Evolutionary conservation across 305 asterid species (phyloP), one percentile per base, ranked within the genome.

Genomic region (Fraxinus nigra): DNA sequence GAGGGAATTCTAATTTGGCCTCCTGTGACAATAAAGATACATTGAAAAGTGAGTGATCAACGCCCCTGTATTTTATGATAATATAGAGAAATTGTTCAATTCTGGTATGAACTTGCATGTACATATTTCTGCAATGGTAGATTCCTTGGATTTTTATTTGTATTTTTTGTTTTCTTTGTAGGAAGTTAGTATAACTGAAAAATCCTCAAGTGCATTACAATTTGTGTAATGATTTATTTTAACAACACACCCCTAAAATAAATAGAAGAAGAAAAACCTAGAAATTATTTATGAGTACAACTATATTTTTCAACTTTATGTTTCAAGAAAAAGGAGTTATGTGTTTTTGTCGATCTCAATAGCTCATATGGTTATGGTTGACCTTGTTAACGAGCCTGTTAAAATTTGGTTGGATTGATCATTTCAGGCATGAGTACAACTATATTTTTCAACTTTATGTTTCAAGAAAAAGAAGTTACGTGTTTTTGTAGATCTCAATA

Each of bases 1-100:
- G 93, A 75, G 98, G 92, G 38, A 85, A 77, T 84, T 79, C 93
- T 32, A 89, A 80, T 84, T 80, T 94, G 84, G 87, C 88, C 70
- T 80, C 94, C 82, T 85, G 77, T 76, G 98, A 93, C 79, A 97
- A 97, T 84, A 93, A 90, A 87, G 97, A 92, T 82, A 87, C 97
- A 32, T 79, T 93, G 86, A 95, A 91, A 90, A 92, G 99, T 97
- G 89, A 93, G 99, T 91, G 77, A 72, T 24, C 43, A 7, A 16
- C 65, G 51, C 69, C 74, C 86, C 75, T 32, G 7, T 32, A 30
- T 69, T 69, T 69, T 69, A 6, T 30, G 40, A 14, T 32, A 30
- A 30, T 14, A 30, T 13, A 13, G 75, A 69, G 30, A 4, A 32
- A 13, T 69, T 30, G 34, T 65, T 30, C 22, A 30, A 69, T 28